Evolutionary conservation across 129 eudicot genomes (phyloP), one percentile per base, ranked within the genome.

Genomic region (Pulicaria dysenterica): DNA sequence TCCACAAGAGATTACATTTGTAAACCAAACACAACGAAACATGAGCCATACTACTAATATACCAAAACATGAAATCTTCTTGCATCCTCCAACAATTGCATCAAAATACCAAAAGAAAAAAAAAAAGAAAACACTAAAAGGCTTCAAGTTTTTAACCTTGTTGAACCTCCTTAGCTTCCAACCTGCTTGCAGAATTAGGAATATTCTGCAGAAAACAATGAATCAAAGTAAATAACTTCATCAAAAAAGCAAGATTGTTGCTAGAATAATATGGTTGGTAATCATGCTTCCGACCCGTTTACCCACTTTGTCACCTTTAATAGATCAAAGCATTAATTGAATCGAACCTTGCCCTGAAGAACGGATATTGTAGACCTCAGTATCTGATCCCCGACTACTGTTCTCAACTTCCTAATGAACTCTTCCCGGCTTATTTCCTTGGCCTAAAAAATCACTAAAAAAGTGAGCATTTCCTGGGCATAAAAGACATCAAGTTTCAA

Each of bases 391-490:
- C 95, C 95, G 14, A 79, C 88, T 14, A 88, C 76, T 16, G 67
- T 49, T 75, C 95, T 85, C 78, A 88, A 47, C 81, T 74, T 72
- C 77, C 31, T 85, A 46, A 88, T 79, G n/a, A 88, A 88, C 37
- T 78, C 82, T 36, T 85, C 88, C n/a, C 95, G 70, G 7, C 7
- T 77, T 12, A 88, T 77, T 63, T 67, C 74, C 81, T 80, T 85
- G 55, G 58, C 76, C 95, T 85, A 58, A n/a, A 38, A 76, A 67
- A 17, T 9, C 7, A 36, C n/a, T 3, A 16, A 5, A 16, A 73
- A 9, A 24, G 4, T 64, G 14, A 37, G 42, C 9, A 10, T 44
- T 64, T 50, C 65, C 9, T 36, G 44, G 2, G 15, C 38, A 72
- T 16, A 68, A 12, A 14, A 48, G 15, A 17, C 2, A 49, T 2